A percentile compares a stretch with the other conserved stretches of the same genome.
These are phyloP conservation scores for Fusarium nematophilum DNA, from an alignment of 2,329 filamentous ascomycete species.

Conservation along the genomic window DNA sequence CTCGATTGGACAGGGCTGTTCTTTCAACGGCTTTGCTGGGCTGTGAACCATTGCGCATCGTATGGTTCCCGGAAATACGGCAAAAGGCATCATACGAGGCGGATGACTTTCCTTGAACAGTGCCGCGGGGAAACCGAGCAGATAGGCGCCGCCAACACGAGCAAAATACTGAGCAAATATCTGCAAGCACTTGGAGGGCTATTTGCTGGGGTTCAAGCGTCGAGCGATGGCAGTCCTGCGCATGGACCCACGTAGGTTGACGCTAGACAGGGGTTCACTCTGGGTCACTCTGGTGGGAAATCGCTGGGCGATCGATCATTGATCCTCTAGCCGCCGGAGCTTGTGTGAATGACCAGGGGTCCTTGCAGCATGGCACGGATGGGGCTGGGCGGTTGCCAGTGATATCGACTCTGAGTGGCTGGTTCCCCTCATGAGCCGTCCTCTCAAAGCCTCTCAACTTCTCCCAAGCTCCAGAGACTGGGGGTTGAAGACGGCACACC, in stretches of 20 bases:
- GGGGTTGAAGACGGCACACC: conserved; percentile 13
- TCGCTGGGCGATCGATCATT: conserved; percentile 15
- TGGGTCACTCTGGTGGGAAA: background rate
- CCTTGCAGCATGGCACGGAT: conserved; percentile 18
- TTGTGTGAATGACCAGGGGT: conserved; percentile 26
- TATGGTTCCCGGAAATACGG: conserved; percentile 1
- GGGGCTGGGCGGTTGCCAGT: conserved; percentile 10
- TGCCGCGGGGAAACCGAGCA: background rate
- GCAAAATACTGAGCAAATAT: background rate
- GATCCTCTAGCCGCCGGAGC: conserved; percentile 32
- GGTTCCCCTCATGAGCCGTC: conserved; percentile 14
- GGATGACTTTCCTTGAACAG: background rate
- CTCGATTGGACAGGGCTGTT: no score
- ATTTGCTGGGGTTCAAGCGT: background rate
- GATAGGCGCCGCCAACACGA: background rate
- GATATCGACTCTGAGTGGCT: conserved; percentile 28
- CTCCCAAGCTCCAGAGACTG: background rate
- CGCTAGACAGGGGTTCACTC: conserved; percentile 18
- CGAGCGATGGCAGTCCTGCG: no score
- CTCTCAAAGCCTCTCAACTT: background rate
- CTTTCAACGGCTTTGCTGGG: no score
- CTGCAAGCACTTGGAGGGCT: conserved; percentile 2
- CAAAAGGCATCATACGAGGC: background rate
- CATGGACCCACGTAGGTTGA: no score
- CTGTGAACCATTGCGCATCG: background rate